These are phyloP conservation scores for Xylariales sp. DNA, from an alignment of 2,329 filamentous ascomycete species.

Conservation along the genomic window DNA sequence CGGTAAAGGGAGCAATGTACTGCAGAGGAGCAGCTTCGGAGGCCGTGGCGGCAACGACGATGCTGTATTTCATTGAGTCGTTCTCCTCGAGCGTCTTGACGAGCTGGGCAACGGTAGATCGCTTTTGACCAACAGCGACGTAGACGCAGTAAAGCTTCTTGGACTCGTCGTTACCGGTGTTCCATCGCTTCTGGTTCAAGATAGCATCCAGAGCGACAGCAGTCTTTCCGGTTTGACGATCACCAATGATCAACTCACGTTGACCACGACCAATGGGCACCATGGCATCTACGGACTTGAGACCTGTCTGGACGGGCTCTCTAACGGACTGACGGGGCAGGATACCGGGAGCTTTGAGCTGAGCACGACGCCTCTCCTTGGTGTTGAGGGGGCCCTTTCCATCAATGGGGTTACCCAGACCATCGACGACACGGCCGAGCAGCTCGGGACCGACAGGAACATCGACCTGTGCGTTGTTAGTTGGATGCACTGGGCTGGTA, in stretches of 20 bases:
- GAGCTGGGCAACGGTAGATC: slow-evolving; percentile 97
- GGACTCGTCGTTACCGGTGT: slow-evolving; percentile 76
- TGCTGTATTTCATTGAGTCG: slow-evolving; percentile 97
- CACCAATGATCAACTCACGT: slow-evolving; percentile 99
- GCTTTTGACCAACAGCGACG: slow-evolving; percentile 98
- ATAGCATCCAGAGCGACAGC: slow-evolving; percentile 97
- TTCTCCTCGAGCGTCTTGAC: slow-evolving; percentile 99
- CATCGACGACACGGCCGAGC: slow-evolving; percentile 97
- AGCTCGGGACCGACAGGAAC: slow-evolving; percentile 89
- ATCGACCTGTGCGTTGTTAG: slow-evolving; percentile 65
- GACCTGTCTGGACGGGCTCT: slow-evolving; percentile 97
- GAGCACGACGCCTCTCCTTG: slow-evolving; percentile 88
- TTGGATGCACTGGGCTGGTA: background rate
- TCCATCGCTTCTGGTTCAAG: slow-evolving; percentile 99
- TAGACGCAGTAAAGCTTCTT: slow-evolving; percentile 99
- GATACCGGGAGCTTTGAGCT: slow-evolving; percentile 98
- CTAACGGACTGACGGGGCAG: slow-evolving; percentile 95
- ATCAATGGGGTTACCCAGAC: slow-evolving; percentile 98
- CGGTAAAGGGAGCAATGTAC: slow-evolving; percentile 92
- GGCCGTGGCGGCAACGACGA: slow-evolving; percentile 91
- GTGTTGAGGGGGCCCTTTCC: slow-evolving; percentile 97
- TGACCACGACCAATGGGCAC: slow-evolving; percentile 99
- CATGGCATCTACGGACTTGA: slow-evolving; percentile 99
- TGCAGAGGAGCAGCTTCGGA: slow-evolving; percentile 95
- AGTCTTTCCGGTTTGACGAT: slow-evolving; percentile 99